Base-by-base conservation (phyloP, 305 asterid genomes). In the Stenogyne calaminthoides region DNA sequence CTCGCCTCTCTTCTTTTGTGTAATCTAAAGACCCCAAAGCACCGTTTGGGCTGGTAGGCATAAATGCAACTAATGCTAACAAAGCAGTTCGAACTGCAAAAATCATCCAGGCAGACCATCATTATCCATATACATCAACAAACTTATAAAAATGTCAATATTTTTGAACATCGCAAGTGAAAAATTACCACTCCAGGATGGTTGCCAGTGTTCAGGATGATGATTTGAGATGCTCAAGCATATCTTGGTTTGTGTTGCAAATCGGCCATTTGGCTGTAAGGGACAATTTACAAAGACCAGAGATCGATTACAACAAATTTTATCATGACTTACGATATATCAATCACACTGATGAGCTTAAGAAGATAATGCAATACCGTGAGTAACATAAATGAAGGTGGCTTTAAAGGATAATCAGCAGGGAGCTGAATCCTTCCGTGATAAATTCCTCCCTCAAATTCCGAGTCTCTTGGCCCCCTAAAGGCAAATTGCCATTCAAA, bases 151-250 rank as follows among this genome's bases (percentile, higher is more conserved):
- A 15, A 64, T 4, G 10, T 47, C 63, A 47, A 55, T 16, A 15
- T 16, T 42, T 49, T 55, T 12, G 7, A 74, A 27, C 15, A 65
- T 51, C 46, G 40, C 14, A 69, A 42, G 51, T 40, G 19, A 59
- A 14, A 46, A 61, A 14, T 49, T 84, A 91, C 99, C 99, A 60
- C 97, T 91, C 98, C 99, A 91, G 51, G 97, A 94, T 73, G 99
- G 99, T 76, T 91, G 99, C 99, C 98, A 91, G 83, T 94, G 99
- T 80, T 94, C 99, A 62, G 99, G 99, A 55, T 94, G 99, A 82
- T 94, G 95, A 82, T 91, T 94, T 34, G 99, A 94, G 77, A 94
- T 94, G 84, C 98, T 91, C 90, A 94, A 88, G 87, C 99, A 94
- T 63, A 94, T 91, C 89, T 94, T 94, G 57, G 97, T 90, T 83